Conservation (phyloP, 768 basidiomycete genomes). For the Tricholomella constricta region DNA sequence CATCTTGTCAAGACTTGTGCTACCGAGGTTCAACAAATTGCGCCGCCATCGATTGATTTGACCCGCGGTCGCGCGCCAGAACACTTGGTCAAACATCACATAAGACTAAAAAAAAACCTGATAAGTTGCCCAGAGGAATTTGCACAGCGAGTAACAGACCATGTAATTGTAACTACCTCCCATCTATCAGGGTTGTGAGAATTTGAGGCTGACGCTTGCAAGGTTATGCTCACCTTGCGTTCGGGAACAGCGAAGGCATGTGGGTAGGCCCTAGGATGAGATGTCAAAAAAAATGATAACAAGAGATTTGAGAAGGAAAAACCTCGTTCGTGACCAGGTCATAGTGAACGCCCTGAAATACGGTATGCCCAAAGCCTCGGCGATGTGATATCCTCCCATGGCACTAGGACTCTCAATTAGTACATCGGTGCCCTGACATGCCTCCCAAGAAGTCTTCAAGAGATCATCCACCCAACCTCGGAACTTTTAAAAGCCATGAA, state of each 20-base stretch:
- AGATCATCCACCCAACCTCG: constrained; percentile 98
- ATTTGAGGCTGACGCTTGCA: neutral
- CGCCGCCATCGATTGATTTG: constrained; percentile 95
- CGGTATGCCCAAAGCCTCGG: constrained; percentile 90
- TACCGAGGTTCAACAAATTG: constrained; percentile 69
- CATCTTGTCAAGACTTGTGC: constrained; percentile 92
- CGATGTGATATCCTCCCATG: constrained; percentile 97
- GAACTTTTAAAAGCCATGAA: constrained; percentile 57
- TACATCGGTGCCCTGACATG: constrained; percentile 92
- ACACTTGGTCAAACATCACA: constrained; percentile 97
- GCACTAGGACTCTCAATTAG: constrained; percentile 95
- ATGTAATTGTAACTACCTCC: constrained; percentile 99
- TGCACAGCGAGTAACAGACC: constrained; percentile 44
- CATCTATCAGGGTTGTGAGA: constrained; percentile 55
- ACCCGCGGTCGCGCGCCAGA: constrained; percentile 93
- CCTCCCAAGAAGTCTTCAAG: constrained; percentile 93
- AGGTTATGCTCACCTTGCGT: constrained; percentile 59
- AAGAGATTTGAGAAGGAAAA: constrained; percentile 5
- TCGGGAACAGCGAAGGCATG: constrained; percentile 99
- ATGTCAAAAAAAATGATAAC: constrained; percentile 9
- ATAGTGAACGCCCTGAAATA: constrained; percentile 97
- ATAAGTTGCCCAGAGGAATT: constrained; percentile 2
- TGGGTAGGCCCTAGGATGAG: constrained; percentile 74
- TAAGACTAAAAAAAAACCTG: constrained; percentile 59
- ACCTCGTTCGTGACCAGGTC: constrained; percentile 96